Conservation (phyloP, 306 rosid species). For the Quercus mongolica region DNA sequence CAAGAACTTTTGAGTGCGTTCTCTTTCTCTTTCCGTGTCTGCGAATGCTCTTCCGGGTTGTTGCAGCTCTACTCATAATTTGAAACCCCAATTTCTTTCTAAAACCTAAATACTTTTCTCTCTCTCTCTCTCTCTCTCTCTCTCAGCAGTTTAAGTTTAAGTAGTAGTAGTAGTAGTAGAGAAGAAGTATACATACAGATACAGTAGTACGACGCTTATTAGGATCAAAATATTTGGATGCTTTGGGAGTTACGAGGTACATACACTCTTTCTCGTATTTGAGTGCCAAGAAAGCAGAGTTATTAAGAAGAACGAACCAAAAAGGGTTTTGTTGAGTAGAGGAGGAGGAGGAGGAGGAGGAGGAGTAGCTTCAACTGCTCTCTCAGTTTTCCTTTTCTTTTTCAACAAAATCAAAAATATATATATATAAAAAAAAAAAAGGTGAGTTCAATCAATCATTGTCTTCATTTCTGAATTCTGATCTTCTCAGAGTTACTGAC, state of each 20-base stretch:
- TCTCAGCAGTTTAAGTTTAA: not conserved
- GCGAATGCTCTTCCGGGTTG: no score
- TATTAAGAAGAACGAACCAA: constrained; percentile 1
- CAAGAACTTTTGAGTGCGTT: not conserved
- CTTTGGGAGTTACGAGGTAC: constrained; percentile 6
- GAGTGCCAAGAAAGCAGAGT: constrained; percentile 2
- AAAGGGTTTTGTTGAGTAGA: constrained; percentile 9
- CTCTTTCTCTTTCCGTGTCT: not conserved
- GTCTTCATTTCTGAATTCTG: not conserved
- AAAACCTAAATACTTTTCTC: no score
- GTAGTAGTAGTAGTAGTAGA: no score
- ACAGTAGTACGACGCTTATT: not conserved
- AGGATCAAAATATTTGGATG: no score
- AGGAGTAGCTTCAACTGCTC: constrained; percentile 7
- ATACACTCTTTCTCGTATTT: constrained; percentile 9
- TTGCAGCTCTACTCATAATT: not conserved
- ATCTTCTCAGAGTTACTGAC: not conserved
- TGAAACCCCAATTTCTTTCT: not conserved
- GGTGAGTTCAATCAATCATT: no score
- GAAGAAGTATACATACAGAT: not conserved
- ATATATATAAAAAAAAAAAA: no score
- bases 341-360: no score
- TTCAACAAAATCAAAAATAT: no score
- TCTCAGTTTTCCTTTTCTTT: not conserved
- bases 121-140: constrained; percentile 5